Evolutionary conservation across 345 rosid genomes (phyloP).

Genomic region (Isatis tinctoria): DNA sequence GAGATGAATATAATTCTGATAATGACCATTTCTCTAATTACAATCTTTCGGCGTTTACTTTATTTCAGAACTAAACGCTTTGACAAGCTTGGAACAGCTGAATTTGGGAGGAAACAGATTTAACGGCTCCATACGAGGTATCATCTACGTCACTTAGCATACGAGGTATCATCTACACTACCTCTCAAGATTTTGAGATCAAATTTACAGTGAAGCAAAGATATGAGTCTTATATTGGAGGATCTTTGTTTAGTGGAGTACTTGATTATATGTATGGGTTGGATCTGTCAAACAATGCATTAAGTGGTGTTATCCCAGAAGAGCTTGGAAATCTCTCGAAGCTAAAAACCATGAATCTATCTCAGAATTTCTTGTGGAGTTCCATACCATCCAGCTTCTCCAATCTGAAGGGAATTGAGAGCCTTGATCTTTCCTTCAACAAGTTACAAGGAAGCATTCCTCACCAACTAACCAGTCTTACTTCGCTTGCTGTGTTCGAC

Average conservation of each 20-base stretch:
- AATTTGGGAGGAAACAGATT: too few relatives aligned
- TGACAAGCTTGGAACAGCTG: too few relatives aligned
- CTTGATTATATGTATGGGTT: constrained; percentile 15
- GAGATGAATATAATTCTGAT: too few relatives aligned
- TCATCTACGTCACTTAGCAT: too few relatives aligned
- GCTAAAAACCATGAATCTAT: not conserved
- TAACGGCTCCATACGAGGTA: too few relatives aligned
- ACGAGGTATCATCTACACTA: too few relatives aligned
- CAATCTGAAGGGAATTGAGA: not conserved
- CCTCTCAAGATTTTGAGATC: too few relatives aligned
- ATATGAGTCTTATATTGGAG: too few relatives aligned
- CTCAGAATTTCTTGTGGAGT: not conserved
- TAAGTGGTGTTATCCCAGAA: constrained; percentile 9
- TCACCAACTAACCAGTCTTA: not conserved
- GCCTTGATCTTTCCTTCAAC: constrained; percentile 4
- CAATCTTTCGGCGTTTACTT: too few relatives aligned
- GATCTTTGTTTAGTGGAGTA: not conserved
- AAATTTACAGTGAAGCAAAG: too few relatives aligned
- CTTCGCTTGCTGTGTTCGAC: not conserved
- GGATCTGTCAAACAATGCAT: constrained; percentile 19
- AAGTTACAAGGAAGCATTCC: constrained; percentile 1
- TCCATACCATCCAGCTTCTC: constrained; percentile 12
- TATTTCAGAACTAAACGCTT: too few relatives aligned
- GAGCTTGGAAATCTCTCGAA: not conserved
- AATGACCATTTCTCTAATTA: too few relatives aligned